Base-by-base conservation (phyloP, 495 filamentous ascomycete genomes). In the Penicillium pulvis region DNA sequence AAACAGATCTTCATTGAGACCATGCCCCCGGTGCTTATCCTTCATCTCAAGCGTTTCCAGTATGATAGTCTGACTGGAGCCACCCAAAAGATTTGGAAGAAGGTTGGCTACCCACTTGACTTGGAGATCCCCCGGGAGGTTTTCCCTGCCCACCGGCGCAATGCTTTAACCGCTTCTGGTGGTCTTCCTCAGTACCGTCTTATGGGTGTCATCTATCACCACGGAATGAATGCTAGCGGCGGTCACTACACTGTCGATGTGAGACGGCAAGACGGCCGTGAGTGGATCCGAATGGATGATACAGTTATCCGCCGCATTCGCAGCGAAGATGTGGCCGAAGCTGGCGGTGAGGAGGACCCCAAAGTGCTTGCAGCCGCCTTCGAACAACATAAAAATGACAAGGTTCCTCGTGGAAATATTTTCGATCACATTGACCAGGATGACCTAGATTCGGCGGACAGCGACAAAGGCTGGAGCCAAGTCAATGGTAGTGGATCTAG, bases 1-100 rank as follows among this genome's bases (percentile, higher is more conserved):
- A 98, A 98, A 75, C 94, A 98, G 67, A 84, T 97, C 6, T 90
- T 96, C 68, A 96, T 98, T 59, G 95, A 98, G 70, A 92, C 87
- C 2, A 75, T 98, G 6, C 94, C 94, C 4, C 91, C 92, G 16
- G 90, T 98, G 17, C 84, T 98, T 4, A 94, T 98, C 52, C 83
- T 98, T 41, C 94, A 98, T 67, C 80, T 98, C 10, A 98, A 98
- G 73, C 90, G 95, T 11, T 98, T 98, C 81, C 91, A 97, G 64
- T 98, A 95, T 69, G 92, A 97, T 55, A 89, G 86, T 63, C 80
- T 85, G n/a, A 91, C 89, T 14, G 77, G 78, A 46, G 92, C 92
- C 12, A 95, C 92, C 1, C 90, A 96, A 66, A 98, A 98, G 74
- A 96, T 98, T 58, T 98, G 93, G 93, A 98, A 97, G 79, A 93